Conservation (phyloP, 371 early-diverging fungal genomes). For the Mucor lusitanicus region DNA sequence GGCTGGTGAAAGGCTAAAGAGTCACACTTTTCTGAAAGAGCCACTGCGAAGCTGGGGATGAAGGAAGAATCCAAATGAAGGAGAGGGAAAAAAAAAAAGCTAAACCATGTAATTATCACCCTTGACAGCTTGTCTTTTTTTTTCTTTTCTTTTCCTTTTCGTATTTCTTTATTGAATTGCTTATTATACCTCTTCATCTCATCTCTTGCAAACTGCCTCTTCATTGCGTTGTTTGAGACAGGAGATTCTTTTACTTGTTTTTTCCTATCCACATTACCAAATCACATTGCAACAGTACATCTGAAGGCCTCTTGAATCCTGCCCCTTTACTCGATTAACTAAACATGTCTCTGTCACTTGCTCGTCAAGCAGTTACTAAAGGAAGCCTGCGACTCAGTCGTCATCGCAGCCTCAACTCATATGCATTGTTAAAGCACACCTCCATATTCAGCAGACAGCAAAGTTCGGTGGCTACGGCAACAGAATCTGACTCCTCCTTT, state of each 20-base stretch:
- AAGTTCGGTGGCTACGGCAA: constrained; percentile 4
- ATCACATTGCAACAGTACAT: neutral
- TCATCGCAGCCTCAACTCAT: neutral
- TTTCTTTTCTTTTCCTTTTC: neutral
- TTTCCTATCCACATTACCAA: neutral
- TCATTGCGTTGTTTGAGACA: neutral
- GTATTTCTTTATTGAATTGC: neutral
- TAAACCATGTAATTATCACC: constrained; percentile 1
- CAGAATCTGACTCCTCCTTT: neutral
- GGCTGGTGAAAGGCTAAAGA: neutral
- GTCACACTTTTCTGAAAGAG: neutral
- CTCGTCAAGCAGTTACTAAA: constrained; percentile 14
- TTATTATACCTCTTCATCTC: neutral
- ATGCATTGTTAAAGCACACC: neutral
- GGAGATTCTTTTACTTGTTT: neutral
- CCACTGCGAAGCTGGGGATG: constrained; percentile 1
- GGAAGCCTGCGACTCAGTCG: neutral
- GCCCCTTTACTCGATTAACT: neutral
- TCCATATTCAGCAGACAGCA: neutral
- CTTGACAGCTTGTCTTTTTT: neutral
- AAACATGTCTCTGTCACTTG: constrained; percentile 19
- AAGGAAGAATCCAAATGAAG: neutral
- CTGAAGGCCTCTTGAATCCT: neutral
- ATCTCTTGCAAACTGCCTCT: neutral
- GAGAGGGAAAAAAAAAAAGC: neutral